Conservation (phyloP, 305 asterid genomes). For the Solanum aculeatissimum region DNA sequence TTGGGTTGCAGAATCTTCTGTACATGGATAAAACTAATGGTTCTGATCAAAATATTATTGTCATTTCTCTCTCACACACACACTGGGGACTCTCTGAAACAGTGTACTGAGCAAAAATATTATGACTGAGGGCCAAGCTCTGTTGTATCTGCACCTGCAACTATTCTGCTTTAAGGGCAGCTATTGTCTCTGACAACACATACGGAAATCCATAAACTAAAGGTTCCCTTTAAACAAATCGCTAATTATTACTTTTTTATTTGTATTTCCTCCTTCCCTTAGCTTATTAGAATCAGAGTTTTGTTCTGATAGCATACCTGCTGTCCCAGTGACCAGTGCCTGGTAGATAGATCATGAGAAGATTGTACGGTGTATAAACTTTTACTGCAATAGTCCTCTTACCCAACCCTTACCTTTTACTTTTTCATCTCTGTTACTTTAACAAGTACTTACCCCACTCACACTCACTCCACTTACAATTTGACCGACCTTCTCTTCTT, state of each 20-base stretch:
- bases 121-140: slow-evolving; percentile 33
- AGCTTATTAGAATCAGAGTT: neutral
- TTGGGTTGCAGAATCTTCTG: slow-evolving; percentile 75
- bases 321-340: neutral
- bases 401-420: neutral
- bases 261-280: neutral
- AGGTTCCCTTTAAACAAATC: neutral
- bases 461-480: neutral
- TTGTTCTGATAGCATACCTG: neutral
- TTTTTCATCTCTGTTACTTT: neutral
- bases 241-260: neutral
- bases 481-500: neutral
- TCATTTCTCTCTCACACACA: neutral
- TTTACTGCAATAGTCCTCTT: neutral
- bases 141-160: slow-evolving; percentile 26
- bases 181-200: slow-evolving; percentile 79
- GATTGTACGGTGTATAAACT: neutral
- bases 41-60: slow-evolving; percentile 19
- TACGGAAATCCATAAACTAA: slow-evolving; percentile 87
- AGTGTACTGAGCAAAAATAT: slow-evolving; percentile 45
- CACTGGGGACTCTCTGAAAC: neutral
- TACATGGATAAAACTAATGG: slow-evolving; percentile 52
- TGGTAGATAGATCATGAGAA: neutral
- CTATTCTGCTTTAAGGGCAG: slow-evolving; percentile 71
- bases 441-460: neutral